Percentiles rank a stretch among this genome's conserved stretches.
Conservation (phyloP, 148 eudicot species). For the Diospyros kaki region DNA sequence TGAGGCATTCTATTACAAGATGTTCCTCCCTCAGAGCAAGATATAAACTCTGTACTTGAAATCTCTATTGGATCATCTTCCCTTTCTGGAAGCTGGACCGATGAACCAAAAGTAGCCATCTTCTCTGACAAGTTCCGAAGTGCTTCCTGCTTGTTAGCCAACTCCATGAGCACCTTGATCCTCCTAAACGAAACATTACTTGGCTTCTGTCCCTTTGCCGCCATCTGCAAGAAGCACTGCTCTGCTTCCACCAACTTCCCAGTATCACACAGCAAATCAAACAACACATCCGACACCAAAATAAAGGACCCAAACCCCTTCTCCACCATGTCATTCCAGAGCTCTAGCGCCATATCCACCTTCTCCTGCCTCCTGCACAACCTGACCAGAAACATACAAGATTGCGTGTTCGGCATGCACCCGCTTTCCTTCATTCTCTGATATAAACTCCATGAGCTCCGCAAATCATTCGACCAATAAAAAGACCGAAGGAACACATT, state of each 20-base stretch:
- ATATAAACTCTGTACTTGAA: slow-evolving; percentile 6
- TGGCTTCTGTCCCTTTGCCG: slow-evolving; percentile 78
- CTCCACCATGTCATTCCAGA: slow-evolving; percentile 89
- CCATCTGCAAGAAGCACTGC: slow-evolving; percentile 81
- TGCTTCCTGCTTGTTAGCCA: slow-evolving; percentile 62
- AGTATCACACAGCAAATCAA: slow-evolving; percentile 77
- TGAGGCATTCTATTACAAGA: too few relatives aligned
- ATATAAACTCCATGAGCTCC: slow-evolving; percentile 67
- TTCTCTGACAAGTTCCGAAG: slow-evolving; percentile 48
- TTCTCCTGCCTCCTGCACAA: slow-evolving; percentile 69
- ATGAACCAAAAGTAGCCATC: slow-evolving; percentile 54
- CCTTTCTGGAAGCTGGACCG: slow-evolving; percentile 21
- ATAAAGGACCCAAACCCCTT: slow-evolving; percentile 76
- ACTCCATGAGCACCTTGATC: slow-evolving; percentile 89
- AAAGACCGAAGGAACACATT: slow-evolving; percentile 71
- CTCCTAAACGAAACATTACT: slow-evolving; percentile 75
- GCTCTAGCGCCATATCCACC: slow-evolving; percentile 79
- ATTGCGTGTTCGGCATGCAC: slow-evolving; percentile 79
- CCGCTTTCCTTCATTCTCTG: slow-evolving; percentile 62
- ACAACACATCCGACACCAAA: slow-evolving; percentile 72
- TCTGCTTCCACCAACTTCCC: slow-evolving; percentile 79
- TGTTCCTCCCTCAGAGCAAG: neutral
- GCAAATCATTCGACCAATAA: slow-evolving; percentile 73
- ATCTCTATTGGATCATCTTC: neutral
- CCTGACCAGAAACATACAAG: slow-evolving; percentile 78